Conservation (phyloP, 306 rosid species). For the Rosa persica region DNA sequence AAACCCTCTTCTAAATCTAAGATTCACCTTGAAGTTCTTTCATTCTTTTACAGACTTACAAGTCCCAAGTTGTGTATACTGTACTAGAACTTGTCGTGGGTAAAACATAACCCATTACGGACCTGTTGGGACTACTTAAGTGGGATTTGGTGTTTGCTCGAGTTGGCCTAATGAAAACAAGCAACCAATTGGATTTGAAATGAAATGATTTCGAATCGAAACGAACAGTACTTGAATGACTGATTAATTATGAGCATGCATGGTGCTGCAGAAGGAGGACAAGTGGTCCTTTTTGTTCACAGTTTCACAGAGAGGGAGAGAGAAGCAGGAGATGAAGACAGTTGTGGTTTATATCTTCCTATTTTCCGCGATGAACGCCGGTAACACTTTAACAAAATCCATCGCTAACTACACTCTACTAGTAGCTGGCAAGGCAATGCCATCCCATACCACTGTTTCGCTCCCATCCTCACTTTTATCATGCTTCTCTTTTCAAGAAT, state of each 20-base stretch:
- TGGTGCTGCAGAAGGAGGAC: neutral
- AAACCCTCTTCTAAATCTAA: neutral
- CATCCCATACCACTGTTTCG: slow-evolving; percentile 20
- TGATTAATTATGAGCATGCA: neutral
- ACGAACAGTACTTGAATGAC: neutral
- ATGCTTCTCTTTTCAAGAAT: slow-evolving; percentile 3
- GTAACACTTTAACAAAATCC: slow-evolving; percentile 34
- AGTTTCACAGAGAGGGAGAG: neutral
- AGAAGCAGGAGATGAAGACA: slow-evolving; percentile 27
- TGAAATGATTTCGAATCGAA: neutral
- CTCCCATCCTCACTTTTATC: slow-evolving; percentile 16
- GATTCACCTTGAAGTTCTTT: neutral
- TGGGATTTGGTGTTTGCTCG: neutral
- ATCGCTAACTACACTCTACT: slow-evolving; percentile 27
- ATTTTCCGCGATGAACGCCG: slow-evolving; percentile 40
- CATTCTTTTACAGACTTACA: neutral
- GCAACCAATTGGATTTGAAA: neutral
- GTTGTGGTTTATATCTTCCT: slow-evolving; percentile 35
- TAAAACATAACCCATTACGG: neutral
- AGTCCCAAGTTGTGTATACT: neutral
- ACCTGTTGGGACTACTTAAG: neutral
- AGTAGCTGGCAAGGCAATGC: slow-evolving; percentile 17
- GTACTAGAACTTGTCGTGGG: neutral
- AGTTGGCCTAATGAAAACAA: neutral
- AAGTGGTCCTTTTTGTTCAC: slow-evolving; percentile 8